phyloP scores from a whole-genome alignment of 2,329 filamentous ascomycete species.

The Fusarium palustre region DNA sequence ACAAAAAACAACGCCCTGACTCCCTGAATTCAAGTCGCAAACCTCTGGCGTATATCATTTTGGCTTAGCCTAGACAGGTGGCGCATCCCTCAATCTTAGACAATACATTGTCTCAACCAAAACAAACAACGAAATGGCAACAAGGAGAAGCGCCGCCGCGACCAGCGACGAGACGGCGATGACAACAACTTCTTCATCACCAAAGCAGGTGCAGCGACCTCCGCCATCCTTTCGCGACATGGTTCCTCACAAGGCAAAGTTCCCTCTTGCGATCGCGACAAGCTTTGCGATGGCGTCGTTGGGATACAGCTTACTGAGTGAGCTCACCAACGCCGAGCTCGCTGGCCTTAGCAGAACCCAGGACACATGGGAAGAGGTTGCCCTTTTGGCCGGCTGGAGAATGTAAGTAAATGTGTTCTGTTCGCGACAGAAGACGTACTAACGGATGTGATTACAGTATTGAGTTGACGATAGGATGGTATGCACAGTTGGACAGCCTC shows the following conservation, averaged over 20 bases:
- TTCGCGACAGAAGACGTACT: conserved; percentile 2
- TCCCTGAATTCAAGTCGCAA: conserved; percentile 8
- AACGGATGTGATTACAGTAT: conserved; percentile 58
- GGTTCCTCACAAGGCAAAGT: conserved; percentile 60
- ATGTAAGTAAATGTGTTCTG: conserved; percentile 59
- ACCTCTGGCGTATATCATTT: conserved; percentile 1
- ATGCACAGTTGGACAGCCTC: conserved; percentile 77
- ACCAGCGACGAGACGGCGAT: conserved; percentile 36
- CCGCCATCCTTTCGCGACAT: conserved; percentile 32
- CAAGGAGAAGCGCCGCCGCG: conserved; percentile 40
- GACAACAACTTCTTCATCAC: conserved; percentile 26
- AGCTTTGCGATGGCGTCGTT: conserved; percentile 72
- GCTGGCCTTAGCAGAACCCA: conserved; percentile 73
- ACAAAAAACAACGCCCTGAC: background rate
- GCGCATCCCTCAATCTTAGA: conserved; percentile 1
- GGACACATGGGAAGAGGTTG: conserved; percentile 72
- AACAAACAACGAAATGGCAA: conserved; percentile 33
- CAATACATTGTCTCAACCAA: conserved; percentile 1
- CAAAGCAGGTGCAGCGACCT: conserved; percentile 14
- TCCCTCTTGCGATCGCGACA: conserved; percentile 64
- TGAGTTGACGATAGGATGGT: conserved; percentile 80
- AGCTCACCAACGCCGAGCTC: conserved; percentile 73
- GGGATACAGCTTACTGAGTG: conserved; percentile 71
- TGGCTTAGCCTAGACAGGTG: conserved; percentile 11
- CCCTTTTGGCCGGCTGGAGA: conserved; percentile 64